A percentile compares a stretch with the other conserved stretches of the same genome.
These are phyloP conservation scores for Termitomyces sp. DNA, from an alignment of 768 basidiomycete genomes.

Conservation along the genomic window DNA sequence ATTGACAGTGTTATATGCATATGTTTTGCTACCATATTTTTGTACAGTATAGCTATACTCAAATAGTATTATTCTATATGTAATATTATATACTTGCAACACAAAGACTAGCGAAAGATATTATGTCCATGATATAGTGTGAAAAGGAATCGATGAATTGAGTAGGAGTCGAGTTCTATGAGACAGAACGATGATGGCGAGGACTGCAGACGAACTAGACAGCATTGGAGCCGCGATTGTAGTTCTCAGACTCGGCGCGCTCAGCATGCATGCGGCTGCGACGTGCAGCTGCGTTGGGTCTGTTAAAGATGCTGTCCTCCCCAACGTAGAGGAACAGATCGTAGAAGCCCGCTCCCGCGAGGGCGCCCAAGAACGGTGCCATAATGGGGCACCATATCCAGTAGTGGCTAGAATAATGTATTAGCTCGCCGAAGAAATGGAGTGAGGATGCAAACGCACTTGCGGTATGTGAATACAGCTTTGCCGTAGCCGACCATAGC, in stretches of 20 bases:
- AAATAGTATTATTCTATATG: not conserved
- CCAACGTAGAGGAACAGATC: slow-evolving; percentile 57
- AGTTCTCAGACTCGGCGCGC: slow-evolving; percentile 4
- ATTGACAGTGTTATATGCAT: not conserved
- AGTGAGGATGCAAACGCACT: slow-evolving; percentile 21
- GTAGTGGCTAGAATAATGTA: slow-evolving; percentile 43
- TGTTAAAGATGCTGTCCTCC: slow-evolving; percentile 47
- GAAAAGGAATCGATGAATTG: not conserved
- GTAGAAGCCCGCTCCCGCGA: slow-evolving; percentile 48
- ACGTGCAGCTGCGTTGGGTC: slow-evolving; percentile 19
- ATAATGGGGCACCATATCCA: slow-evolving; percentile 70
- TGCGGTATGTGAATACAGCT: slow-evolving; percentile 31
- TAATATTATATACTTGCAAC: not conserved
- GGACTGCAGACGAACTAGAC: not conserved
- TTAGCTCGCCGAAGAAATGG: not conserved
- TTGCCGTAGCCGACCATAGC: slow-evolving; percentile 65
- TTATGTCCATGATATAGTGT: not conserved
- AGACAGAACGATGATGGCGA: not conserved
- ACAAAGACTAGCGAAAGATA: not conserved
- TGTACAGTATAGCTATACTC: no score
- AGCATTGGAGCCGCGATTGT: slow-evolving; percentile 10
- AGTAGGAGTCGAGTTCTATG: not conserved
- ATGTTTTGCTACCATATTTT: not conserved
- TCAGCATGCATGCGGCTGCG: slow-evolving; percentile 5
- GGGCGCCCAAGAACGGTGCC: slow-evolving; percentile 52